Percentiles rank a stretch among this genome's conserved stretches.
Conservation (phyloP, 805 yeast genomes). For the Nakazawaea holstii region DNA sequence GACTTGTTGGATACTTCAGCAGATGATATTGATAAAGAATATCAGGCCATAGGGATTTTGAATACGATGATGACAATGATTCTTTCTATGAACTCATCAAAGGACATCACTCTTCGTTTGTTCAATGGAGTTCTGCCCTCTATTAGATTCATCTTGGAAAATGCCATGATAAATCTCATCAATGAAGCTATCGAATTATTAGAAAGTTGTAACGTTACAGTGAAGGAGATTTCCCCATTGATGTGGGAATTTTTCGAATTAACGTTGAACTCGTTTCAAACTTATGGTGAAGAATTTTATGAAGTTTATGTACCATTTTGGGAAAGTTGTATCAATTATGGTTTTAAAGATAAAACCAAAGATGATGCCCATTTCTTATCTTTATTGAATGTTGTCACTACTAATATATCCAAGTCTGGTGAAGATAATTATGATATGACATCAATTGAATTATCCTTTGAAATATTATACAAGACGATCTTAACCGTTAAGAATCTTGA, state of each 20-base stretch:
- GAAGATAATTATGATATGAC: slow-evolving; percentile 17
- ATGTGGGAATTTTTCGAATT: slow-evolving; percentile 40
- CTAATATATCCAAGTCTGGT: slow-evolving; percentile 17
- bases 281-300: slow-evolving; percentile 46
- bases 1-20: slow-evolving; percentile 56
- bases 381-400: slow-evolving; percentile 21
- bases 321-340: slow-evolving; percentile 40
- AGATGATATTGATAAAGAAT: slow-evolving; percentile 57
- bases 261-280: slow-evolving; percentile 41
- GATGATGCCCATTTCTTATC: slow-evolving; percentile 16
- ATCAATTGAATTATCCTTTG: slow-evolving; percentile 10
- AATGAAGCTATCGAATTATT: slow-evolving; percentile 71
- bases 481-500: slow-evolving; percentile 35
- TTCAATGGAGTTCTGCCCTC: slow-evolving; percentile 69
- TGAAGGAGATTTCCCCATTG: slow-evolving; percentile 35
- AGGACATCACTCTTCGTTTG: slow-evolving; percentile 54
- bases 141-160: slow-evolving; percentile 58
- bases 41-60: slow-evolving; percentile 77
- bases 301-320: slow-evolving; percentile 43
- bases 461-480: slow-evolving; percentile 14
- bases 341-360: slow-evolving; percentile 26
- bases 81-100: slow-evolving; percentile 73
- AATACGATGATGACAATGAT: slow-evolving; percentile 80
- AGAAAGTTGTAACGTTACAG: slow-evolving; percentile 62
- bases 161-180: slow-evolving; percentile 66